Evolutionary conservation across 805 yeast genomes (phyloP), one percentile per base, ranked within the genome.

Genomic region (Spathaspora girioi): DNA sequence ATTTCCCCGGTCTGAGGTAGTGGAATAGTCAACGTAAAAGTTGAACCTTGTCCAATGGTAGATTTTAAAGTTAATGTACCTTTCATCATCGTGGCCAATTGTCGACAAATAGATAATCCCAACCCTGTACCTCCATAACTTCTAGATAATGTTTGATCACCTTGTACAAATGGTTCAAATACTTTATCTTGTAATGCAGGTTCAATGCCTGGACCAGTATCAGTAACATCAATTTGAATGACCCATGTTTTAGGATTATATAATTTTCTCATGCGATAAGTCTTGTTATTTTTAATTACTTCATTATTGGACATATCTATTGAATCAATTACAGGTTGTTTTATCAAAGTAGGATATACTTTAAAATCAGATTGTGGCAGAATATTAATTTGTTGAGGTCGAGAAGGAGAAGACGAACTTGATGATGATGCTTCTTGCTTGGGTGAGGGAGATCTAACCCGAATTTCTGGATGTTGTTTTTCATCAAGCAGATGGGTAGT

Each of bases 131-230:
- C 99, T 52, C 98, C 97, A 63, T 87, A 86, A 51, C 92, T 89
- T 62, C 96, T 78, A 5, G 96, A 88, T 26, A 90, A 75, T 0
- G 97, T 90, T 66, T 91, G 97, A 63, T 93, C 98, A 49, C 98
- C 99, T 70, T 93, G 99, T 17, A 92, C 91, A 73, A 93, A 93
- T 1, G 98, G 97, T 61, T 94, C 97, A 67, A 93, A 93, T 1
- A 93, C 96, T 54, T 87, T 83, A 43, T 83, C 83, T 61, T 89
- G 97, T 50, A 91, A 68, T 1, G 85, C 82, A 12, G 86, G 83
- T 41, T 89, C 96, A 49, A 93, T 92, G 53, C 99, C 99, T 0
- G 97, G 92, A 3, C 99, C 98, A 0, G 96, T 89, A 65, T 93
- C 99, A 38, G 77, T 78, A 11, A 93, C 97, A 52, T 83, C 82